Percentiles rank a stretch among this genome's conserved stretches.
These are phyloP conservation scores for Aspergillus heteromorphus DNA, from an alignment of 495 filamentous ascomycete species.

Conservation along the genomic window DNA sequence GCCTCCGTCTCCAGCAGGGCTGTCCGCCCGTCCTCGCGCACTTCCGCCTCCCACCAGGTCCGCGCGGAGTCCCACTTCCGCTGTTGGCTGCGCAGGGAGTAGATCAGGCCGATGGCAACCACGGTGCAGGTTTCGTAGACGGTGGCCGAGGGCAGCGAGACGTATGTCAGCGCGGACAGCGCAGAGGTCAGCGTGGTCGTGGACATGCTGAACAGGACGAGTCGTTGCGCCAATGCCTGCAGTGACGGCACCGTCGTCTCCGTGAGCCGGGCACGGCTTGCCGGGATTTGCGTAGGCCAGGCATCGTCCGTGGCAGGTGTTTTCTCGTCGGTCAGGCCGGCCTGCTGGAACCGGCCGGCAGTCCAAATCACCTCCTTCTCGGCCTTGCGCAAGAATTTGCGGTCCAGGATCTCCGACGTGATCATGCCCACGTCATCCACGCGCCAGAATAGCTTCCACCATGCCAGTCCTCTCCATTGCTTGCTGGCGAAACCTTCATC, in stretches of 20 bases:
- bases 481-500: constrained; percentile 64
- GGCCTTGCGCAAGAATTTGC: constrained; percentile 65
- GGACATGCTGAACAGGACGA: constrained; percentile 68
- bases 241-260: constrained; percentile 63
- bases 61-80: constrained; percentile 69
- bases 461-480: constrained; percentile 69
- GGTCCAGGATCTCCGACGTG: constrained; percentile 66
- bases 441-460: constrained; percentile 95
- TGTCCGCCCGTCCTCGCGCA: constrained; percentile 74
- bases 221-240: constrained; percentile 72
- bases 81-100: constrained; percentile 70
- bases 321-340: constrained; percentile 46
- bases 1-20: constrained; percentile 66
- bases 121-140: constrained; percentile 75
- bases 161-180: constrained; percentile 63
- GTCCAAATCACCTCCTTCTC: constrained; percentile 75
- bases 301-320: constrained; percentile 11
- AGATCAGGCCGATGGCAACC: constrained; percentile 71
- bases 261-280: constrained; percentile 50
- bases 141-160: constrained; percentile 49
- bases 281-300: constrained; percentile 42
- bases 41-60: constrained; percentile 64
- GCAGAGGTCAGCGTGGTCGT: constrained; percentile 57
- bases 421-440: constrained; percentile 86
- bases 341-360: constrained; percentile 72